A percentile compares a stretch with the other conserved stretches of the same genome.
Conservation (phyloP, 306 rosid genomes). For the Prunus padus region DNA sequence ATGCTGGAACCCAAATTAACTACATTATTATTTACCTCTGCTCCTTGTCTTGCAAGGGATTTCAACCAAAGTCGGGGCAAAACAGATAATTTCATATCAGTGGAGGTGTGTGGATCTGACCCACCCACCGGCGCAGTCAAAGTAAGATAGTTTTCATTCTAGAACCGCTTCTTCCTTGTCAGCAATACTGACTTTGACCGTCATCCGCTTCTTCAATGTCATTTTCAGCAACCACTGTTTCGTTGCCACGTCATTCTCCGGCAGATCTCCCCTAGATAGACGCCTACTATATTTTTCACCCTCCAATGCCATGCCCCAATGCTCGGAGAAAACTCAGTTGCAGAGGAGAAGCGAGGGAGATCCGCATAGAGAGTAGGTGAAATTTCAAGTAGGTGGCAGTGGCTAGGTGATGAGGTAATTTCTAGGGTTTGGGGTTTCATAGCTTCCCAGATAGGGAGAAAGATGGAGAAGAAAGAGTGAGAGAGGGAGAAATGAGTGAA, state of each 20-base stretch:
- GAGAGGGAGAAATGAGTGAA: too few relatives aligned
- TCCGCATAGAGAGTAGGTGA: too few relatives aligned
- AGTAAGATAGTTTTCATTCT: constrained; percentile 14
- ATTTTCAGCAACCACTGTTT: neutral
- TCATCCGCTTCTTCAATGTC: neutral
- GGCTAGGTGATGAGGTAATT: too few relatives aligned
- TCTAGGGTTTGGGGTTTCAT: too few relatives aligned
- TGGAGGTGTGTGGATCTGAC: constrained; percentile 32
- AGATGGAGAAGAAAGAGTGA: too few relatives aligned
- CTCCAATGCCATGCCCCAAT: neutral
- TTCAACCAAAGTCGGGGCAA: constrained; percentile 4
- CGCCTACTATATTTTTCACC: neutral
- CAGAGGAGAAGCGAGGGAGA: too few relatives aligned
- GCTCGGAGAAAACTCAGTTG: neutral
- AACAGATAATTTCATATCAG: neutral
- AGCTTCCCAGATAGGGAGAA: too few relatives aligned
- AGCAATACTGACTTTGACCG: constrained; percentile 39
- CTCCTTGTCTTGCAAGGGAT: neutral
- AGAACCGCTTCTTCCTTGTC: constrained; percentile 27
- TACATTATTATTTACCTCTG: too few relatives aligned
- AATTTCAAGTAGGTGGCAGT: too few relatives aligned
- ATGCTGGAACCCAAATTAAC: too few relatives aligned
- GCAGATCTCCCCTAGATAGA: too few relatives aligned
- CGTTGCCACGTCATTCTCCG: constrained; percentile 17
- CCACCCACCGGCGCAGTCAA: constrained; percentile 36